phyloP scores from a whole-genome alignment of 2,329 filamentous ascomycete genomes.

The Colletotrichum sp. region DNA sequence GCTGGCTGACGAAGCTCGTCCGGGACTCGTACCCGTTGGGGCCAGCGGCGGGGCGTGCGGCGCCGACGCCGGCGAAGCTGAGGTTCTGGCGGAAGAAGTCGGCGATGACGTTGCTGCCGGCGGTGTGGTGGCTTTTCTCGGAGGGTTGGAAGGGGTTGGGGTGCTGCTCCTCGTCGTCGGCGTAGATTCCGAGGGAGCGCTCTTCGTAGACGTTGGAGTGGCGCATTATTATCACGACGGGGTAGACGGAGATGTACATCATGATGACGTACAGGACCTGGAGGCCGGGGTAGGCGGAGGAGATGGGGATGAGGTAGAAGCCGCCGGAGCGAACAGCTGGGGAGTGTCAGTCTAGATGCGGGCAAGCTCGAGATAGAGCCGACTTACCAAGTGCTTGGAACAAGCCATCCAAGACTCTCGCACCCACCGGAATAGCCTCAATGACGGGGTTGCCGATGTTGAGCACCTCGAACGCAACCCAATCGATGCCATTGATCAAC shows the following conservation, averaged over 20 bases:
- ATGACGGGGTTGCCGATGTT: constrained; percentile 66
- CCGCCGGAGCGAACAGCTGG: constrained; percentile 69
- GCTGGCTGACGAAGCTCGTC: constrained; percentile 56
- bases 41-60: constrained; percentile 19
- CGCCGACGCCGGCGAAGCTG: constrained; percentile 51
- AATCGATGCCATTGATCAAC: constrained; percentile 66
- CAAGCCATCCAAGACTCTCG: constrained; percentile 66
- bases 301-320: constrained; percentile 68
- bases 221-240: constrained; percentile 67
- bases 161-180: constrained; percentile 30
- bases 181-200: constrained; percentile 66
- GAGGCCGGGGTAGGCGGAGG: constrained; percentile 60
- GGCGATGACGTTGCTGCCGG: constrained; percentile 30
- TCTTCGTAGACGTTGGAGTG: constrained; percentile 78
- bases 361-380: neutral
- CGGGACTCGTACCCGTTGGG: constrained; percentile 37
- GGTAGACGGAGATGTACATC: constrained; percentile 71
- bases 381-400: constrained; percentile 64
- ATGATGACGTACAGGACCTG: constrained; percentile 67
- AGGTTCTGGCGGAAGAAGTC: neutral
- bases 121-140: constrained; percentile 27
- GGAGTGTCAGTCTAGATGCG: neutral
- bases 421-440: constrained; percentile 53
- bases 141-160: neutral
- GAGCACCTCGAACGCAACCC: constrained; percentile 69